A percentile compares a stretch with the other conserved stretches of the same genome.
Evolutionary conservation across 208 protist species (phyloP).

Genomic region (Crithidia fasciculata): DNA sequence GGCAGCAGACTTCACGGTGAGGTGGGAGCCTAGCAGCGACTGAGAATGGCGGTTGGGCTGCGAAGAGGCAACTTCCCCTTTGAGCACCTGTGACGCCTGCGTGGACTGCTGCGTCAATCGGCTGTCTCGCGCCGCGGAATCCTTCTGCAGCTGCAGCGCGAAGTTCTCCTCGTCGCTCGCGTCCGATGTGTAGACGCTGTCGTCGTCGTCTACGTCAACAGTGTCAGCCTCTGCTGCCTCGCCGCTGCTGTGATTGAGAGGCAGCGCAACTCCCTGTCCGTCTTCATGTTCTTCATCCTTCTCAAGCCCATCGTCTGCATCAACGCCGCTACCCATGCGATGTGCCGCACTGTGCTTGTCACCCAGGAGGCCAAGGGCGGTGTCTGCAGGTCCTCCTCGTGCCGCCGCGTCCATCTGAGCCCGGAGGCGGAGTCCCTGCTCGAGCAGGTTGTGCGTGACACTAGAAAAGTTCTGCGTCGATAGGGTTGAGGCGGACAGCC

Average conservation of each 20-base stretch:
- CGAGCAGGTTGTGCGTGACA: constrained; percentile 42
- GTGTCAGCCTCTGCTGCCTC: background rate
- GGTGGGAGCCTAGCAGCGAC: background rate
- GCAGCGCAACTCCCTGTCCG: background rate
- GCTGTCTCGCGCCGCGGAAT: constrained; percentile 26
- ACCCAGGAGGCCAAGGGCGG: background rate
- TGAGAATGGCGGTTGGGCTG: background rate
- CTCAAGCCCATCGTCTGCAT: background rate
- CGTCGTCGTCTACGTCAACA: constrained; percentile 22
- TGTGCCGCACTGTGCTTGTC: no score
- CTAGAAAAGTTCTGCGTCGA: constrained; percentile 15
- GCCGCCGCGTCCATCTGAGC: constrained; percentile 54
- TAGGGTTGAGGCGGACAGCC: background rate
- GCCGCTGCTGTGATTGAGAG: constrained; percentile 1
- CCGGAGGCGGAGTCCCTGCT: constrained; percentile 44
- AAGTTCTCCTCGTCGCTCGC: constrained; percentile 57
- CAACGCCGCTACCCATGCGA: no score
- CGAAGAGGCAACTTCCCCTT: background rate
- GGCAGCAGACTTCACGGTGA: background rate
- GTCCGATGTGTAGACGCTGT: constrained; percentile 51
- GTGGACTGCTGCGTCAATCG: constrained; percentile 9
- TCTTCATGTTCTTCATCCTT: constrained; percentile 28
- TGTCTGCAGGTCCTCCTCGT: constrained; percentile 1
- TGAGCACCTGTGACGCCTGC: background rate
- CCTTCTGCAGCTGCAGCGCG: constrained; percentile 43